phyloP scores from a whole-genome alignment of 2,329 filamentous ascomycete species.

The Ustilaginoidea virens region DNA sequence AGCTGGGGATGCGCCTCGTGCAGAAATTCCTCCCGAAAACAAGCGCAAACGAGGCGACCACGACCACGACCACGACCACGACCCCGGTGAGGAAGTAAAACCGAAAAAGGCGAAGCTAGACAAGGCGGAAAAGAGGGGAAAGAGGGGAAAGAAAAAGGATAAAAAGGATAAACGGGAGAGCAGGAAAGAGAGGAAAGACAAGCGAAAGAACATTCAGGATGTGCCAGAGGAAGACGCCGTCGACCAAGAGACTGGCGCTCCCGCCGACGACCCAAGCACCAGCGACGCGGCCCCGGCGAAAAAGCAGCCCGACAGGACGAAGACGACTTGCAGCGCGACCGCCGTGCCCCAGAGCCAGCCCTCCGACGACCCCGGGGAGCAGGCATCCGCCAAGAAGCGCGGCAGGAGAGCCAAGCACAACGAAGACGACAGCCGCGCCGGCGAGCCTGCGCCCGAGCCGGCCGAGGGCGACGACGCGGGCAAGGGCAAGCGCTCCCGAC shows the following conservation, averaged over 20 bases:
- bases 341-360: too few relatives aligned
- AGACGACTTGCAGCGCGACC: too few relatives aligned
- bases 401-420: slow-evolving; percentile 10
- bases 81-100: slow-evolving; percentile 7
- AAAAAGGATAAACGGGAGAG: slow-evolving; percentile 18
- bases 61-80: too few relatives aligned
- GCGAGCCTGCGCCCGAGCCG: not conserved
- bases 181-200: slow-evolving; percentile 25
- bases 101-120: slow-evolving; percentile 17
- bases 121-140: slow-evolving; percentile 19
- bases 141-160: slow-evolving; percentile 18
- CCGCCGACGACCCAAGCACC: slow-evolving; percentile 5
- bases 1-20: slow-evolving; percentile 12
- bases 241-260: slow-evolving; percentile 9
- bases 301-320: too few relatives aligned
- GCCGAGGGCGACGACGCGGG: slow-evolving; percentile 5
- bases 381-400: slow-evolving; percentile 10
- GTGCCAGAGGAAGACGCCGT: slow-evolving; percentile 19
- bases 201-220: slow-evolving; percentile 21
- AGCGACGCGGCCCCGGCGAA: slow-evolving; percentile 9
- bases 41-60: slow-evolving; percentile 21
- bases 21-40: slow-evolving; percentile 13
- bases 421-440: slow-evolving; percentile 3
- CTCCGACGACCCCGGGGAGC: slow-evolving; percentile 12
- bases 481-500: slow-evolving; percentile 12